Conservation (phyloP, 2,329 filamentous ascomycete genomes). For the Neurospora sp. region DNA sequence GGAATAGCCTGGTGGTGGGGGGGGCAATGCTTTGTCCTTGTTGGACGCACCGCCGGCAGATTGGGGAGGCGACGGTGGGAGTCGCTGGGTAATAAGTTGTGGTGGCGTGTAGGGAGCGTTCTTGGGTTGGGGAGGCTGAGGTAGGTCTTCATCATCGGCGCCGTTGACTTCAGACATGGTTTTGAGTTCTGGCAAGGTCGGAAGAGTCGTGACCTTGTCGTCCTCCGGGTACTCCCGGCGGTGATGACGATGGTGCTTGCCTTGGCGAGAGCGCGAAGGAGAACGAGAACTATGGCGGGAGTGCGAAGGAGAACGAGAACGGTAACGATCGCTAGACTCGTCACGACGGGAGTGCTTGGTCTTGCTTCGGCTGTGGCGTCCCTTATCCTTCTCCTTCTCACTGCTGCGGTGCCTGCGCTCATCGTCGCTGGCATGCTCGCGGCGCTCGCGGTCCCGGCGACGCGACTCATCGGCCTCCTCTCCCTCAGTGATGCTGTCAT, state of each 20-base stretch:
- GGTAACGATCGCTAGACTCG: constrained; percentile 16
- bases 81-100: not conserved
- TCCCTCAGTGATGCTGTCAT: constrained; percentile 25
- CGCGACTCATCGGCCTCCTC: constrained; percentile 8
- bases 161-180: constrained; percentile 18
- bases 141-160: constrained; percentile 18
- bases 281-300: not conserved
- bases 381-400: constrained; percentile 8
- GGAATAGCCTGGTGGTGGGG: constrained; percentile 6
- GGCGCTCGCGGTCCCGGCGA: not conserved
- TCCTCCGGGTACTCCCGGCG: constrained; percentile 17
- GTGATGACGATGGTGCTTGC: constrained; percentile 9
- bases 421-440: constrained; percentile 5
- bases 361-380: constrained; percentile 12
- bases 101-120: constrained; percentile 15
- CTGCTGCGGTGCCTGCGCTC: constrained; percentile 11
- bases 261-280: constrained; percentile 9
- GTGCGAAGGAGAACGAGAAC: constrained; percentile 1
- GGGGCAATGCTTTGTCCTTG: constrained; percentile 17
- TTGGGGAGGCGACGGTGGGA: not conserved
- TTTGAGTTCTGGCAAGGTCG: constrained; percentile 8
- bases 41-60: constrained; percentile 2
- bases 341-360: constrained; percentile 21
- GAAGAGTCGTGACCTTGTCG: not conserved
- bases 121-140: constrained; percentile 10